Conservation (phyloP, 2,329 filamentous ascomycete genomes). For the Xylariaceae sp. region DNA sequence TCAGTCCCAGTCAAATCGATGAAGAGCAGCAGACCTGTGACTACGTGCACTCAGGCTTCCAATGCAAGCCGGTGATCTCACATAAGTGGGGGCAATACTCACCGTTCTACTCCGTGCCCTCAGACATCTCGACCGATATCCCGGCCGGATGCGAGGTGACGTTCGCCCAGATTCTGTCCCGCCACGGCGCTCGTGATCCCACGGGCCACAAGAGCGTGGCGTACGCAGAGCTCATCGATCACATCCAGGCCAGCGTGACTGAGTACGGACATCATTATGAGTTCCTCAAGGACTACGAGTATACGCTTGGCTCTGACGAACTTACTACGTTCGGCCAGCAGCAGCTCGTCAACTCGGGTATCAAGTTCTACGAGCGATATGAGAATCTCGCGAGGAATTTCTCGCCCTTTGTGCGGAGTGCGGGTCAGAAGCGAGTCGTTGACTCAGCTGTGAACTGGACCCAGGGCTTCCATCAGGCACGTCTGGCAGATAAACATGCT, state of each 20-base stretch:
- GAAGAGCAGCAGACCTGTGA: constrained; percentile 42
- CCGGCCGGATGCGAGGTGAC: constrained; percentile 67
- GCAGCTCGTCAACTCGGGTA: constrained; percentile 68
- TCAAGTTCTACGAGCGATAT: constrained; percentile 72
- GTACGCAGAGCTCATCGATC: constrained; percentile 60
- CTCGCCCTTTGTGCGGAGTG: constrained; percentile 66
- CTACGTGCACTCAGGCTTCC: constrained; percentile 51
- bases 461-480: constrained; percentile 61
- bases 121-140: constrained; percentile 53
- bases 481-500: constrained; percentile 34
- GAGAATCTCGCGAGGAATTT: constrained; percentile 49
- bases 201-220: constrained; percentile 59
- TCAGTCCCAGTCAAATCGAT: constrained; percentile 9
- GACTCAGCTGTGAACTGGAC: constrained; percentile 72
- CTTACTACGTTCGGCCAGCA: constrained; percentile 62
- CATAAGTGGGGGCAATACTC: constrained; percentile 84
- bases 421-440: constrained; percentile 65
- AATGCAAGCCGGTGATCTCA: constrained; percentile 55
- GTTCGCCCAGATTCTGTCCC: constrained; percentile 74
- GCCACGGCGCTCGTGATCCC: constrained; percentile 80
- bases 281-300: constrained; percentile 68
- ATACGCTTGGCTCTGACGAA: constrained; percentile 63
- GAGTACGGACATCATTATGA: constrained; percentile 58
- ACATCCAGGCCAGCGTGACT: constrained; percentile 54
- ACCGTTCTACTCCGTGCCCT: constrained; percentile 72